Percentiles rank a stretch among this genome's conserved stretches.
These are phyloP conservation scores for Dissophora globulifera DNA, from an alignment of 192 early-diverging fungal genomes.

Conservation along the genomic window DNA sequence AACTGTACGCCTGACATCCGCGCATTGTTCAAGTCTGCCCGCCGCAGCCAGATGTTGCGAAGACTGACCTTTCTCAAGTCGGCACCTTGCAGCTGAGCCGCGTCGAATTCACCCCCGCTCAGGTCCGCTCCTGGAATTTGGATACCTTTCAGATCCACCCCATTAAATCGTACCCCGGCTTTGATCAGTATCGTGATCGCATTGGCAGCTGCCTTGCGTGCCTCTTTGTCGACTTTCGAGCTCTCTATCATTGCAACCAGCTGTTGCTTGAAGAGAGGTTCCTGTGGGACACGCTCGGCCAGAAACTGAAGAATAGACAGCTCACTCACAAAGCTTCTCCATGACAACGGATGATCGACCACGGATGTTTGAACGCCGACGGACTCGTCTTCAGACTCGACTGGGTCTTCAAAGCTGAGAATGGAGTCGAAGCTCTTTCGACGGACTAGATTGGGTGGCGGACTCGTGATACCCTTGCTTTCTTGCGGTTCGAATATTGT, in stretches of 20 bases:
- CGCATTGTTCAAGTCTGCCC: neutral
- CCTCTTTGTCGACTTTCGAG: neutral
- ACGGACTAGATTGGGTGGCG: neutral
- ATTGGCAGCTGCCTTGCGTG: neutral
- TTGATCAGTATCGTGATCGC: neutral
- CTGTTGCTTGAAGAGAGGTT: neutral
- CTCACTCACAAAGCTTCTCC: conserved; percentile 2
- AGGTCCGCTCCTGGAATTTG: conserved; percentile 1
- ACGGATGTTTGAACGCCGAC: neutral
- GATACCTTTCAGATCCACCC: neutral
- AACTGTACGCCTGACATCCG: neutral
- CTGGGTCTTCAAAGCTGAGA: neutral
- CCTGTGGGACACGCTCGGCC: neutral
- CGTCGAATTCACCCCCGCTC: neutral
- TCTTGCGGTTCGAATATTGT: neutral
- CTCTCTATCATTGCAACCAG: neutral
- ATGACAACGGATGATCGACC: neutral
- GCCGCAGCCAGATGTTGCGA: neutral
- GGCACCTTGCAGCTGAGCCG: conserved; percentile 1
- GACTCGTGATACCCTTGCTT: neutral
- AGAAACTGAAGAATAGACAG: neutral
- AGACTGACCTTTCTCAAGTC: neutral
- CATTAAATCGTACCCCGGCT: neutral
- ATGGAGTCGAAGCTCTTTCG: neutral
- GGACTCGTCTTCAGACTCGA: neutral